Evolutionary conservation across 495 filamentous ascomycete species (phyloP).

Genomic region (Trypethelium eluteriae): DNA sequence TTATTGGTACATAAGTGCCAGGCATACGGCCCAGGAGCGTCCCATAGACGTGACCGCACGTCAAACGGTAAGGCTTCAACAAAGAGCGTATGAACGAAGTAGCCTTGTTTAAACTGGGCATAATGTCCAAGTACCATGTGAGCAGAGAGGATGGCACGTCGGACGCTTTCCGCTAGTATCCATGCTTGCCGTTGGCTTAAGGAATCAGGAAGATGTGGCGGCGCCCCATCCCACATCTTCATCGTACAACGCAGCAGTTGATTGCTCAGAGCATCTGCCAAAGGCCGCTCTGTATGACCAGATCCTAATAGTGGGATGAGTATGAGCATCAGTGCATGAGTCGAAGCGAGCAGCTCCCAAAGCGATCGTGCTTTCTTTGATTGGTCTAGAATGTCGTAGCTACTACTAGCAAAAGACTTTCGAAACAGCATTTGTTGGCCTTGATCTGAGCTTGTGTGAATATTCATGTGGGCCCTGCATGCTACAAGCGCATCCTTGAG

Average conservation of each 20-base stretch:
- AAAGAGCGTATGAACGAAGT: not conserved
- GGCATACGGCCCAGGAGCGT: not conserved
- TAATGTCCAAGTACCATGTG: not conserved
- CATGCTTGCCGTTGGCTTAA: not conserved
- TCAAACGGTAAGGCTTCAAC: not conserved
- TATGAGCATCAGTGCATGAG: not conserved
- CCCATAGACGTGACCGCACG: not conserved
- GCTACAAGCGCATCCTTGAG: not conserved
- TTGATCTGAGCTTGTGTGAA: not conserved
- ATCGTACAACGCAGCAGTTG: not conserved
- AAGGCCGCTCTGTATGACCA: not conserved
- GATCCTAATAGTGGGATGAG: not conserved
- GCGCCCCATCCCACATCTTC: not conserved
- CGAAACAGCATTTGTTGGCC: not conserved
- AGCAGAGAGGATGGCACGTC: not conserved
- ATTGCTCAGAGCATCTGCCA: not conserved
- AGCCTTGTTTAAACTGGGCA: not conserved
- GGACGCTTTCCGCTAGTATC: not conserved
- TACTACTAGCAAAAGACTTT: not conserved
- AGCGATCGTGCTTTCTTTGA: not conserved
- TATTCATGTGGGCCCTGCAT: not conserved
- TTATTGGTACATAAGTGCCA: not conserved
- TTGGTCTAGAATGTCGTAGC: not conserved
- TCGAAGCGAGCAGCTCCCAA: not conserved
- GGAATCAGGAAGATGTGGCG: not conserved